Evolutionary conservation across 2,329 filamentous ascomycete species (phyloP).

Genomic region (Fusarium sororula): DNA sequence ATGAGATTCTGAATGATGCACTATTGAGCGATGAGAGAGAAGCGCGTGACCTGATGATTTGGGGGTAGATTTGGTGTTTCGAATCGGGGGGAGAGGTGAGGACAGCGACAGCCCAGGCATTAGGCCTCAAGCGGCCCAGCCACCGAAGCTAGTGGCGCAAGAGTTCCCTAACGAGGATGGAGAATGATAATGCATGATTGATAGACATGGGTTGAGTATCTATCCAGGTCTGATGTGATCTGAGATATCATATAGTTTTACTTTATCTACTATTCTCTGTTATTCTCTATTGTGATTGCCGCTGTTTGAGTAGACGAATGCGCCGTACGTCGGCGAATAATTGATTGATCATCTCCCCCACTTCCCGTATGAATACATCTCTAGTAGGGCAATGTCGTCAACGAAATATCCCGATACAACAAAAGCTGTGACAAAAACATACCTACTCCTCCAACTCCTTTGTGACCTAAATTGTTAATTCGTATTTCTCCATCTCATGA

Average conservation of each 20-base stretch:
- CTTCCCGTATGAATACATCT: neutral
- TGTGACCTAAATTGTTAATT: neutral
- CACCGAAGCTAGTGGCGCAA: constrained; percentile 15
- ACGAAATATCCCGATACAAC: neutral
- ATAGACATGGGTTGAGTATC: neutral
- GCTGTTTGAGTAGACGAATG: neutral
- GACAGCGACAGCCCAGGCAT: neutral
- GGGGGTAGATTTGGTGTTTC: constrained; percentile 8
- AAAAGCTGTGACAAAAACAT: neutral
- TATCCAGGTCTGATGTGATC: neutral
- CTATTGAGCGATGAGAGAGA: neutral
- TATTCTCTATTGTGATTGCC: neutral
- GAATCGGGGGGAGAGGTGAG: neutral
- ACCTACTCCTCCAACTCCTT: neutral
- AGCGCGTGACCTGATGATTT: neutral
- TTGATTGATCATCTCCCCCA: neutral
- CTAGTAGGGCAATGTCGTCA: neutral
- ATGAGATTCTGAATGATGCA: neutral
- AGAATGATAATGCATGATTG: constrained; percentile 13
- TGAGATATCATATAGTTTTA: neutral
- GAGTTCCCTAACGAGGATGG: neutral
- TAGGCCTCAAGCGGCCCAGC: constrained; percentile 15
- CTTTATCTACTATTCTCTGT: no score
- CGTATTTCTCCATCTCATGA: neutral
- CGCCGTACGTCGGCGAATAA: neutral